phyloP scores from a whole-genome alignment of 805 yeast genomes.

The Candida insectorum region DNA sequence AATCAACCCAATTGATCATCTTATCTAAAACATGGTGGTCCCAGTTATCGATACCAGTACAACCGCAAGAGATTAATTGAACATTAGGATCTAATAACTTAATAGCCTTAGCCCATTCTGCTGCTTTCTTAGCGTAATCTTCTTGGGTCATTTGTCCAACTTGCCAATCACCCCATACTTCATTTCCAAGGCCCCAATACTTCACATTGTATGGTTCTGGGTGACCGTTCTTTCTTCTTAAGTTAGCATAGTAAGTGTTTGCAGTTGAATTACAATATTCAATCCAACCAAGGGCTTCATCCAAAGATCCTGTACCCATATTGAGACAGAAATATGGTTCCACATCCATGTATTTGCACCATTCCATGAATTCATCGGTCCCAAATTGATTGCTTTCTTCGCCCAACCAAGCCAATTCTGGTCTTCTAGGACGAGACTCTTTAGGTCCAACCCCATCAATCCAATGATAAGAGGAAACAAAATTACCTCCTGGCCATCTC shows the following conservation, averaged over 20 bases:
- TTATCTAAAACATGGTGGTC: slow-evolving; percentile 23
- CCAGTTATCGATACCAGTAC: slow-evolving; percentile 26
- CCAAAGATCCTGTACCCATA: slow-evolving; percentile 35
- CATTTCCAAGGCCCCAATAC: slow-evolving; percentile 35
- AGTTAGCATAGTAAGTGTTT: slow-evolving; percentile 30
- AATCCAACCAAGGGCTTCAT: slow-evolving; percentile 32
- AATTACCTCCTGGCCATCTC: slow-evolving; percentile 36
- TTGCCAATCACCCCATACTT: slow-evolving; percentile 36
- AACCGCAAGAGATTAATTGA: slow-evolving; percentile 25
- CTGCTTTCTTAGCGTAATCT: slow-evolving; percentile 25
- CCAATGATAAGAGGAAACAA: slow-evolving; percentile 33
- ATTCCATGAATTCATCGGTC: slow-evolving; percentile 32
- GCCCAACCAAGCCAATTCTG: slow-evolving; percentile 31
- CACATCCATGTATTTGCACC: slow-evolving; percentile 24
- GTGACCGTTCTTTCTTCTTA: slow-evolving; percentile 29
- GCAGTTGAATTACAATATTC: slow-evolving; percentile 29
- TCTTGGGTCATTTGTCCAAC: slow-evolving; percentile 27
- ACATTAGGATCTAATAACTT: slow-evolving; percentile 25
- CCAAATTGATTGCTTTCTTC: slow-evolving; percentile 30
- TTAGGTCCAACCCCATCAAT: slow-evolving; percentile 30
- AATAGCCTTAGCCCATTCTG: slow-evolving; percentile 33
- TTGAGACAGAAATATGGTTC: slow-evolving; percentile 32
- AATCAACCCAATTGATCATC: slow-evolving; percentile 20
- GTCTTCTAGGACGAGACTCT: slow-evolving; percentile 25
- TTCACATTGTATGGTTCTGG: slow-evolving; percentile 30